Percentiles rank a stretch among this genome's conserved stretches.
These are phyloP conservation scores for Cyberlindnera xishuangbannaensis DNA, from an alignment of 805 yeast genomes.

Conservation along the genomic window DNA sequence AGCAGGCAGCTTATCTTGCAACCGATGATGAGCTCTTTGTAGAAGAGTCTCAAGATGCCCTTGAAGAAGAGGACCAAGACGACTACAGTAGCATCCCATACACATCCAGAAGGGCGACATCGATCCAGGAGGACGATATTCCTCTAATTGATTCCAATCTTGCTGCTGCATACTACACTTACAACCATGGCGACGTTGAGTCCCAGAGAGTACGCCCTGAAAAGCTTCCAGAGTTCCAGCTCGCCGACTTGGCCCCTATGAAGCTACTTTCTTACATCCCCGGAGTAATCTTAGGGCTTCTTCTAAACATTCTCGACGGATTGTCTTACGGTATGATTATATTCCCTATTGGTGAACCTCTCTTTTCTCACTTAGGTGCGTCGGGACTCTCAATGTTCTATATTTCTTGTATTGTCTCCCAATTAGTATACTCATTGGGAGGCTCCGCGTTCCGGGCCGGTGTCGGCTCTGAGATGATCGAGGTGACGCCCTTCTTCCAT, in stretches of 20 bases:
- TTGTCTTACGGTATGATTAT: slow-evolving; percentile 96
- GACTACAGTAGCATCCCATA: too few relatives aligned
- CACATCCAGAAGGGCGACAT: too few relatives aligned
- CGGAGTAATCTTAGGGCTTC: slow-evolving; percentile 77
- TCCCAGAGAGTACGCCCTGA: slow-evolving; percentile 1
- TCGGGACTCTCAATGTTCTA: slow-evolving; percentile 93
- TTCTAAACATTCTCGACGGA: slow-evolving; percentile 87
- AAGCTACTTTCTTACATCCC: slow-evolving; percentile 40
- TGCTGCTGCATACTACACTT: slow-evolving; percentile 11
- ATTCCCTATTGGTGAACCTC: slow-evolving; percentile 81
- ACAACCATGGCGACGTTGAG: slow-evolving; percentile 6
- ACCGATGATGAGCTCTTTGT: slow-evolving; percentile 44
- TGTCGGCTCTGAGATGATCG: slow-evolving; percentile 98
- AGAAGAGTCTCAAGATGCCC: slow-evolving; percentile 5
- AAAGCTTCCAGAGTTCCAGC: slow-evolving; percentile 10
- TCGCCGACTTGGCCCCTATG: slow-evolving; percentile 10
- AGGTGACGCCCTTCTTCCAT: slow-evolving; percentile 97
- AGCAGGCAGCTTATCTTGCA: slow-evolving; percentile 52
- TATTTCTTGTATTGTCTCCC: slow-evolving; percentile 85
- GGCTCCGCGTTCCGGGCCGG: slow-evolving; percentile 86
- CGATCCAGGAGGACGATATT: slow-evolving; percentile 4
- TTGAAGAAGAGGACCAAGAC: slow-evolving; percentile 3
- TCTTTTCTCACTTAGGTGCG: slow-evolving; percentile 76
- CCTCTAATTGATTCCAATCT: slow-evolving; percentile 7
- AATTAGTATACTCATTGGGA: slow-evolving; percentile 81